A percentile compares a stretch with the other conserved stretches of the same genome.
Conservation (phyloP, 179 eudicot species). For the Camellia oleifera region DNA sequence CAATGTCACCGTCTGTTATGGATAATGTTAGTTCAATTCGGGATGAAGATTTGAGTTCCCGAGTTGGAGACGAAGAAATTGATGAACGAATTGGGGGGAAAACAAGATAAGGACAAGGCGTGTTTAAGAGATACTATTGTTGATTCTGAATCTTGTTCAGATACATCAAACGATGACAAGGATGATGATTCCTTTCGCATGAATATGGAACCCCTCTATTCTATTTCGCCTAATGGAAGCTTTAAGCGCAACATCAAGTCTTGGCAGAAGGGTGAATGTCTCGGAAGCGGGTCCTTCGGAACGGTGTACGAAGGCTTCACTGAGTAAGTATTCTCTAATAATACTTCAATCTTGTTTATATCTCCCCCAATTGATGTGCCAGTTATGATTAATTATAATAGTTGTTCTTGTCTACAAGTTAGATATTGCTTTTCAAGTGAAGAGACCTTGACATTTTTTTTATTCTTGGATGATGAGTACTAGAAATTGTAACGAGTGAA, state of each 20-base stretch:
- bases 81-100: conserved; percentile 1
- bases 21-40: conserved; percentile 53
- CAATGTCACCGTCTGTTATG: conserved; percentile 31
- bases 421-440: neutral
- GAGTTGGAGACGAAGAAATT: conserved; percentile 14
- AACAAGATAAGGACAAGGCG: conserved; percentile 16
- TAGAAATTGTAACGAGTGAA: neutral
- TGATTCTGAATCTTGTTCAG: conserved; percentile 39
- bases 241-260: conserved; percentile 32
- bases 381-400: neutral
- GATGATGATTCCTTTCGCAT: conserved; percentile 44
- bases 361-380: neutral
- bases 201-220: conserved; percentile 36
- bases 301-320: conserved; percentile 74
- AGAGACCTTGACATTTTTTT: neutral
- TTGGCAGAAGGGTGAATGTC: conserved; percentile 63
- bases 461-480: neutral
- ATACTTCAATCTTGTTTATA: neutral
- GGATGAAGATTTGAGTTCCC: conserved; percentile 35
- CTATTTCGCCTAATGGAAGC: conserved; percentile 52
- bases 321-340: conserved; percentile 41
- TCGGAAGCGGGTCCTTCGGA: conserved; percentile 87
- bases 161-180: conserved; percentile 39
- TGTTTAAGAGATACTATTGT: conserved; percentile 28
- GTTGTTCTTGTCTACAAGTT: neutral